phyloP scores from a whole-genome alignment of 202 grass and related monocot species.

The Carex arenaria region DNA sequence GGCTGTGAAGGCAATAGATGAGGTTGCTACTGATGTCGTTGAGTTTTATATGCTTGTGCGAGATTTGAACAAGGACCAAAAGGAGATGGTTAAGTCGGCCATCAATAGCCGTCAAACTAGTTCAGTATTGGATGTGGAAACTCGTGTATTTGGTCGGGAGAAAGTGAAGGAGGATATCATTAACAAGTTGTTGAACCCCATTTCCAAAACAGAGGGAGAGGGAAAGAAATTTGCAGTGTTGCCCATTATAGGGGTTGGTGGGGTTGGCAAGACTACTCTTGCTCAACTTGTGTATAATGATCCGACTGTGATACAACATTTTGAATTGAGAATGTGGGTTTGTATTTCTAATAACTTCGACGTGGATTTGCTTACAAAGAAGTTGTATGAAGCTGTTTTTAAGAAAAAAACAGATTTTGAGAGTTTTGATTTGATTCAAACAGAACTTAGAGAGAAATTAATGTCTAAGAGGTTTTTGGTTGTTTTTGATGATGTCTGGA shows the following conservation, averaged over 20 bases:
- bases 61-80: not conserved
- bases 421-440: constrained; percentile 33
- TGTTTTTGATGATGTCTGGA: too few relatives aligned
- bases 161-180: not conserved
- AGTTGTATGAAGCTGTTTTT: constrained; percentile 27
- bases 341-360: too few relatives aligned
- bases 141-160: constrained; percentile 21
- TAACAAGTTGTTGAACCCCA: too few relatives aligned
- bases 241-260: too few relatives aligned
- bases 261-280: too few relatives aligned
- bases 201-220: too few relatives aligned
- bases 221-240: too few relatives aligned
- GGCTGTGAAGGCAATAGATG: constrained; percentile 8
- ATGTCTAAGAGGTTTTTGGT: constrained; percentile 18
- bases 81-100: not conserved
- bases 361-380: not conserved
- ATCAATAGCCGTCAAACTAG: constrained; percentile 16
- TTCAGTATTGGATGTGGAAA: constrained; percentile 1
- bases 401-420: not conserved
- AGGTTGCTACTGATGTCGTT: not conserved
- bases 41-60: constrained; percentile 13
- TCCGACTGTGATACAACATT: too few relatives aligned
- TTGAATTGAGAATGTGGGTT: too few relatives aligned
- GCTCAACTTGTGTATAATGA: too few relatives aligned
- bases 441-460: not conserved